A percentile compares a stretch with the other conserved stretches of the same genome.
Conservation (phyloP, 78 protist genomes). For the Polysphondylium violaceum region DNA sequence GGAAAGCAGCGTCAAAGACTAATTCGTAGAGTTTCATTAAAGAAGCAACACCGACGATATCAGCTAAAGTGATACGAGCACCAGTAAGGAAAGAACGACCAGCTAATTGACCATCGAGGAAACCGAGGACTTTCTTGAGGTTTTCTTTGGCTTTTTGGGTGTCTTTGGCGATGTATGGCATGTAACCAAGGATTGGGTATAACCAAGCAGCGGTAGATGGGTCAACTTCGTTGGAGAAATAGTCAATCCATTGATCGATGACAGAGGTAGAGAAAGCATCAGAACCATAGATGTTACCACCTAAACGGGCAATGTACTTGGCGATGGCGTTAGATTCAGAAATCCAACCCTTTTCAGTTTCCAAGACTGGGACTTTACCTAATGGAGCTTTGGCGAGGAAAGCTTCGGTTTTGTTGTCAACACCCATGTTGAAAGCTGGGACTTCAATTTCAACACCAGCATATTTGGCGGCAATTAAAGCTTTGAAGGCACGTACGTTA, state of each 20-base stretch:
- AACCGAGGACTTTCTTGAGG: slow-evolving; percentile 41
- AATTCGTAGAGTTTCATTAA: slow-evolving; percentile 74
- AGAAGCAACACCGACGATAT: slow-evolving; percentile 82
- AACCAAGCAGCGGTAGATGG: slow-evolving; percentile 50
- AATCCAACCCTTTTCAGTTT: slow-evolving; percentile 85
- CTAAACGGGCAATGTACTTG: slow-evolving; percentile 58
- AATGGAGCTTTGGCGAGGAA: slow-evolving; percentile 70
- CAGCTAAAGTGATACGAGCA: slow-evolving; percentile 88
- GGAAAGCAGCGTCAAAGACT: slow-evolving; percentile 79
- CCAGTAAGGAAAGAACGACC: slow-evolving; percentile 87
- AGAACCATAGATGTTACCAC: slow-evolving; percentile 80
- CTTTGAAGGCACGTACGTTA: slow-evolving; percentile 80
- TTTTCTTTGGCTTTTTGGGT: slow-evolving; percentile 71
- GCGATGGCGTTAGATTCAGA: slow-evolving; percentile 89
- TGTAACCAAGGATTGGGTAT: slow-evolving; percentile 75
- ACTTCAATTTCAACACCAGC: slow-evolving; percentile 75
- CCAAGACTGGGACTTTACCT: slow-evolving; percentile 90
- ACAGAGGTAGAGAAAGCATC: slow-evolving; percentile 72
- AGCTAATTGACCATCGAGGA: slow-evolving; percentile 59
- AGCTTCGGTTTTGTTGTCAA: slow-evolving; percentile 56
- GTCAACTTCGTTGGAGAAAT: slow-evolving; percentile 82
- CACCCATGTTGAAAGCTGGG: slow-evolving; percentile 75
- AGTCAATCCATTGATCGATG: slow-evolving; percentile 88
- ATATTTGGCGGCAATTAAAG: slow-evolving; percentile 87
- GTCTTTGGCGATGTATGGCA: slow-evolving; percentile 37